Percentiles rank a stretch among this genome's conserved stretches.
These are phyloP conservation scores for Orbilia javanica DNA, from an alignment of 2,329 filamentous ascomycete species.

Conservation along the genomic window DNA sequence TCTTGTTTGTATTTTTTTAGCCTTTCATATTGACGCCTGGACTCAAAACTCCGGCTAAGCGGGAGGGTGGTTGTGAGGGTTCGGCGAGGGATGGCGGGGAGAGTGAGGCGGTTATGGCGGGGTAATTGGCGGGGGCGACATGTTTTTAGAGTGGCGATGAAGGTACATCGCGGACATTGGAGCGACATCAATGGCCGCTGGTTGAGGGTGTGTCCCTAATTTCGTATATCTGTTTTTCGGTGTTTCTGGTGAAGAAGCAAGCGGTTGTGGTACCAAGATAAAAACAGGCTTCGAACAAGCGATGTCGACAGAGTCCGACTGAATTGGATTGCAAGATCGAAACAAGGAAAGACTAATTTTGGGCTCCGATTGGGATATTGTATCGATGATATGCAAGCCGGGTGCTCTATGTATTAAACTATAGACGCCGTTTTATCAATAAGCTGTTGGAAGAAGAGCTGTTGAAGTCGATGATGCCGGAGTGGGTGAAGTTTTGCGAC, in stretches of 20 bases:
- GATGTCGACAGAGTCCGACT: neutral
- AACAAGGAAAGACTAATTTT: neutral
- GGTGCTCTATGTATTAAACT: neutral
- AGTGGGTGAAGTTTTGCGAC: conserved; percentile 21
- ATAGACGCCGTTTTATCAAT: neutral
- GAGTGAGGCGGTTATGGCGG: conserved; percentile 22
- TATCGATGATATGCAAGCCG: neutral
- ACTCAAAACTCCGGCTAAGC: neutral
- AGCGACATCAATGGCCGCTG: conserved; percentile 48
- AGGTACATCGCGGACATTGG: conserved; percentile 45
- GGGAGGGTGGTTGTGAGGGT: conserved; percentile 36
- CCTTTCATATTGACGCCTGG: neutral
- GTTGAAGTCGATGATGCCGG: conserved; percentile 9
- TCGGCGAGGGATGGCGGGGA: conserved; percentile 3
- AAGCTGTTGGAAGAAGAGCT: neutral
- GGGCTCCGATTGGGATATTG: neutral
- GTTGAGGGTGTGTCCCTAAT: neutral
- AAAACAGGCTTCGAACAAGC: neutral
- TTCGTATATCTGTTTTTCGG: neutral
- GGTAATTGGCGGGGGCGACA: conserved; percentile 29
- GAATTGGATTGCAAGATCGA: neutral
- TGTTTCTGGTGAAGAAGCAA: neutral
- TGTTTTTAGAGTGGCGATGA: conserved; percentile 30
- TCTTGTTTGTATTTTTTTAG: too few species aligned
- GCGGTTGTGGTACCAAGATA: neutral